These are phyloP conservation scores for Rhodotorula sp. DNA, from an alignment of 1,284 basidiomycete genomes.

Conservation along the genomic window DNA sequence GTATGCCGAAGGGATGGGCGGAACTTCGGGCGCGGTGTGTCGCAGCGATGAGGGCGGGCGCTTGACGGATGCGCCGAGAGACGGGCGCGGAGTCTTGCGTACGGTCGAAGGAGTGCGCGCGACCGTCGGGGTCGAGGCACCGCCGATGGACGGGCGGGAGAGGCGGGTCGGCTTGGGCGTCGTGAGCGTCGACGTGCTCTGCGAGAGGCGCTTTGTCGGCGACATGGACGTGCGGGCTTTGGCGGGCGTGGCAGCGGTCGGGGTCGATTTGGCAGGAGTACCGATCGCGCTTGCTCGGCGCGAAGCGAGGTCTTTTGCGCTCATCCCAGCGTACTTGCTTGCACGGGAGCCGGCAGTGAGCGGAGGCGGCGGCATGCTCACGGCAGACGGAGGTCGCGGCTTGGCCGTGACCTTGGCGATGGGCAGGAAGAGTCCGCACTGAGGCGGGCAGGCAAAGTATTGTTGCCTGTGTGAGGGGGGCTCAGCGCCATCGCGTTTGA, in stretches of 20 bases:
- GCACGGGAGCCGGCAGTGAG: conserved; percentile 74
- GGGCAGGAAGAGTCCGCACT: conserved; percentile 88
- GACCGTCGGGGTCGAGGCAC: neutral
- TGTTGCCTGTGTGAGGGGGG: conserved; percentile 57
- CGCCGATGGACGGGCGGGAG: conserved; percentile 29
- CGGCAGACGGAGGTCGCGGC: neutral
- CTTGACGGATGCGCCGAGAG: conserved; percentile 18
- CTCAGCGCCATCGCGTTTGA: neutral
- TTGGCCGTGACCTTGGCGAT: conserved; percentile 64
- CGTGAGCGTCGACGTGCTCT: conserved; percentile 51
- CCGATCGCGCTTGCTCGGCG: conserved; percentile 1
- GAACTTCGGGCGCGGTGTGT: conserved; percentile 28
- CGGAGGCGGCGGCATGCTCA: conserved; percentile 14
- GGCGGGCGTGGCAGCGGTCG: conserved; percentile 14
- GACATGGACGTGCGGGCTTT: conserved; percentile 43
- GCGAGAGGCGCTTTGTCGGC: conserved; percentile 11
- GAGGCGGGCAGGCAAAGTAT: conserved; percentile 83
- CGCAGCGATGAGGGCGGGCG: conserved; percentile 32
- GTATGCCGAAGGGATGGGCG: conserved; percentile 35
- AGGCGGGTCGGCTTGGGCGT: conserved; percentile 45
- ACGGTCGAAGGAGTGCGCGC: conserved; percentile 7
- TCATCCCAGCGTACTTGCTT: conserved; percentile 64
- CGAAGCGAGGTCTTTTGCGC: conserved; percentile 40
- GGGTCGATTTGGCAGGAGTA: neutral
- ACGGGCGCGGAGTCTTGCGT: conserved; percentile 20